phyloP scores from a whole-genome alignment of 495 filamentous ascomycete species.

The Usnea hakonensis region DNA sequence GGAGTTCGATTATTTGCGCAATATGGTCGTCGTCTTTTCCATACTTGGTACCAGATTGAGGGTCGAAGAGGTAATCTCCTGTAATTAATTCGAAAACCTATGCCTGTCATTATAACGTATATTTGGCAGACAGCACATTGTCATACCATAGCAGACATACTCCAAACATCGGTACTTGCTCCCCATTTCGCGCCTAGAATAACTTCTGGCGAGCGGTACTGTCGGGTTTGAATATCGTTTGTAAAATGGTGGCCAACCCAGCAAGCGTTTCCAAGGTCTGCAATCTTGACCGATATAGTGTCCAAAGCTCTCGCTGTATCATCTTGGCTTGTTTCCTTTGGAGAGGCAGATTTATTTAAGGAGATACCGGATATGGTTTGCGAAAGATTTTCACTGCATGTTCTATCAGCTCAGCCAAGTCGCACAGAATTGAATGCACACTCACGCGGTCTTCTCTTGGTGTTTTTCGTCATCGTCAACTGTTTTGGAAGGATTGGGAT shows the following conservation, averaged over 20 bases:
- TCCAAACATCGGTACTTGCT: slow-evolving; percentile 97
- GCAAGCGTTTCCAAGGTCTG: slow-evolving; percentile 95
- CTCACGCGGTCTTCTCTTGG: slow-evolving; percentile 91
- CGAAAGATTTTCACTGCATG: slow-evolving; percentile 70
- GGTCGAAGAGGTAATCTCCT: slow-evolving; percentile 97
- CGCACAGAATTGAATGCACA: slow-evolving; percentile 20
- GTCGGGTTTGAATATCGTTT: slow-evolving; percentile 96
- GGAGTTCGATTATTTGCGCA: slow-evolving; percentile 95
- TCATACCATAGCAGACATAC: slow-evolving; percentile 96
- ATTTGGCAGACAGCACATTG: background rate
- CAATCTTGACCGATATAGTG: slow-evolving; percentile 97
- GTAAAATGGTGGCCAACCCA: slow-evolving; percentile 99
- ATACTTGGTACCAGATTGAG: slow-evolving; percentile 97
- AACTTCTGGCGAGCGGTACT: slow-evolving; percentile 96
- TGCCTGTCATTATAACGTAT: slow-evolving; percentile 11
- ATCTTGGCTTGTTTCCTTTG: slow-evolving; percentile 38
- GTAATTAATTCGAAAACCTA: slow-evolving; percentile 97
- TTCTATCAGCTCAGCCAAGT: slow-evolving; percentile 6
- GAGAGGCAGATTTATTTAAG: slow-evolving; percentile 62
- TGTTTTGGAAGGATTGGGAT: slow-evolving; percentile 32
- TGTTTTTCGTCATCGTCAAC: slow-evolving; percentile 65
- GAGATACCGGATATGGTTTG: slow-evolving; percentile 93
- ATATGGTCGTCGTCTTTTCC: slow-evolving; percentile 99
- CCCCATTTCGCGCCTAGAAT: slow-evolving; percentile 97
- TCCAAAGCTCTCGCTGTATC: slow-evolving; percentile 46